Percentiles rank a stretch among this genome's conserved stretches.
Evolutionary conservation across 257 asterid genomes (phyloP).

Genomic region (Agastache rugosa): DNA sequence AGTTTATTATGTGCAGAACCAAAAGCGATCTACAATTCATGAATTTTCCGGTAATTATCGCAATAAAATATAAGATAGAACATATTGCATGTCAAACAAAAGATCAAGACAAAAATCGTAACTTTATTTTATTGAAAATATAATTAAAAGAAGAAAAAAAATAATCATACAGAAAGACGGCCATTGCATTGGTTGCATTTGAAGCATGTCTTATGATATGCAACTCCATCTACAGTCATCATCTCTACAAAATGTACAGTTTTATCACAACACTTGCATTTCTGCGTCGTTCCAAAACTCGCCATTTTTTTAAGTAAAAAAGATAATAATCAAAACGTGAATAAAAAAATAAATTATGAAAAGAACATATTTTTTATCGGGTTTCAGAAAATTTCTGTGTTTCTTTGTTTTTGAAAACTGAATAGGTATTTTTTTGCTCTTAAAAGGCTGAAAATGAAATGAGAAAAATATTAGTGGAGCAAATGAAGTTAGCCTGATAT

Average conservation of each 20-base stretch:
- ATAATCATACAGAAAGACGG: conserved; percentile 56
- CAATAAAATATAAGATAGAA: too few relatives aligned
- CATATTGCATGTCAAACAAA: too few relatives aligned
- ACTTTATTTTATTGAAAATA: not conserved
- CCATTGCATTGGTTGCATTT: conserved; percentile 65
- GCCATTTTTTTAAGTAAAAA: conserved; percentile 25
- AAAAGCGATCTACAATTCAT: too few relatives aligned
- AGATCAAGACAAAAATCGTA: too few relatives aligned
- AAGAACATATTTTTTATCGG: not conserved
- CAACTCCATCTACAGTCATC: conserved; percentile 64
- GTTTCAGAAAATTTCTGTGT: not conserved
- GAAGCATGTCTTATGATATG: conserved; percentile 67
- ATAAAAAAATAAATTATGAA: not conserved
- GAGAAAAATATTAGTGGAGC: conserved; percentile 36
- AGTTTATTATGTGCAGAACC: too few relatives aligned
- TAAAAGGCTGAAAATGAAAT: conserved; percentile 31
- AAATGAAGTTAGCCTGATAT: conserved; percentile 36
- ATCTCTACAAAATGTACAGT: conserved; percentile 67
- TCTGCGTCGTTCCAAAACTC: conserved; percentile 40
- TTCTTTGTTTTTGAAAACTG: not conserved
- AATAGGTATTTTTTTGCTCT: not conserved
- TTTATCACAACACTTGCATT: conserved; percentile 70
- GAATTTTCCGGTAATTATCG: too few relatives aligned
- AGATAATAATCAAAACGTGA: not conserved
- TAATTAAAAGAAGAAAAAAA: not conserved